phyloP scores from a whole-genome alignment of 176 grass and related monocot species.

The Saccharum spontaneum region DNA sequence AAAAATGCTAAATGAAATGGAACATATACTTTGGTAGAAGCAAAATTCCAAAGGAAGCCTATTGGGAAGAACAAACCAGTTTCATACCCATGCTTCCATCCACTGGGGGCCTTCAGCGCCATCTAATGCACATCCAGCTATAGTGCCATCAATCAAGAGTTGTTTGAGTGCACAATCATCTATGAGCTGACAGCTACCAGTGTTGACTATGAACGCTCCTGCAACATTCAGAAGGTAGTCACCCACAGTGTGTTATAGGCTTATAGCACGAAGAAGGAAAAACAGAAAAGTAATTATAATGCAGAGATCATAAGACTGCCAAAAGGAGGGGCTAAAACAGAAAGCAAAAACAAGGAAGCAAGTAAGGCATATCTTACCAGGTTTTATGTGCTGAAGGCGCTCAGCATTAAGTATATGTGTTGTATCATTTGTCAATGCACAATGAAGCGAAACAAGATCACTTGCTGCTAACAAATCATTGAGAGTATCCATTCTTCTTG shows the following conservation, averaged over 20 bases:
- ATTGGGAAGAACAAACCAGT: conserved; percentile 22
- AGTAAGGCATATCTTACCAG: conserved; percentile 54
- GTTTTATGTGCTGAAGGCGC: conserved; percentile 84
- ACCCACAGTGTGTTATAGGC: neutral
- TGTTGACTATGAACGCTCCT: conserved; percentile 97
- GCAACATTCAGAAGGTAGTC: conserved; percentile 31
- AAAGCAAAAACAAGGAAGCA: neutral
- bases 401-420: conserved; percentile 79
- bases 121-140: conserved; percentile 93
- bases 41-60: neutral
- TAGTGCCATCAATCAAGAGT: conserved; percentile 86
- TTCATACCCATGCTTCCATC: conserved; percentile 98
- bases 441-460: conserved; percentile 93
- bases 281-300: neutral
- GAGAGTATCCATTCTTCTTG: conserved; percentile 95
- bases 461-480: conserved; percentile 94
- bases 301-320: neutral
- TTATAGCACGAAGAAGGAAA: conserved; percentile 21
- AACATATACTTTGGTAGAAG: neutral
- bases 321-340: neutral
- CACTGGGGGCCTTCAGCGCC: conserved; percentile 94
- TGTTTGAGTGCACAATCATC: conserved; percentile 95
- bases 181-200: conserved; percentile 87
- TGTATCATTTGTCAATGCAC: conserved; percentile 71
- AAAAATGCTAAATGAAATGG: neutral